Evolutionary conservation across 108 stramenopile genomes (phyloP), one percentile per base, ranked within the genome.

Genomic region (Nannochloropsis salina): DNA sequence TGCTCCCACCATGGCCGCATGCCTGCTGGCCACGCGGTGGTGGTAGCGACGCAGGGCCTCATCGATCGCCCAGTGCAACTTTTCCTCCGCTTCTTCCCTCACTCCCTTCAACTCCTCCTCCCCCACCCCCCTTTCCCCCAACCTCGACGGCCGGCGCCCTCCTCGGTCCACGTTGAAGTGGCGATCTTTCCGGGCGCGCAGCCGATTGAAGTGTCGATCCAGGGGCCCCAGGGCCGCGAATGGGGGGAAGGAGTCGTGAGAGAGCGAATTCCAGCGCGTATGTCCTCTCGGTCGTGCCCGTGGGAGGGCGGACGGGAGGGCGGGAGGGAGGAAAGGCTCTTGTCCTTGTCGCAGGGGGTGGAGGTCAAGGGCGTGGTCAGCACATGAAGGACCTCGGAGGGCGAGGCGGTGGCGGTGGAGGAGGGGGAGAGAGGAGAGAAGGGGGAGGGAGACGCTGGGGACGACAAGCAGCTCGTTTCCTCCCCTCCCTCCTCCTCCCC

Each of bases 21-120:
- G 61, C 61, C 61, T 15, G 4, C 61, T 4, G 61, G 20, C n/a
- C 61, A 74, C 61, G 20, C n/a, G 20, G 4, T 74, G 61, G 4
- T 74, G 61, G n/a, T 74, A 74, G 20, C 61, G 61, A 20, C 61
- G 61, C 61, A 74, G 61, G 20, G 61, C 61, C 61, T 74, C 61
- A 5, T 74, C 61, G 61, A 74, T 74, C 2, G 61, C 61, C n/a
- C 15, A n/a, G n/a, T 74, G 61, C n/a, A 74, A 74, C n/a, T 74
- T 74, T 74, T 2, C 61, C 61, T 74, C 61, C n/a, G 61, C 61
- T 4, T 74, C 61, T n/a, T 74, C 61, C 2, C 61, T n/a, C 61
- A 74, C 61, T n/a, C 4, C n/a, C 2, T 74, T n/a, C 5, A 74
- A 15, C 61, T 74, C 61, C n/a, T 74, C 61, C 61, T 74, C 20